A percentile compares a stretch with the other conserved stretches of the same genome.
Evolutionary conservation across 192 early-diverging fungal species (phyloP).

Genomic region (Pilaira anomala): DNA sequence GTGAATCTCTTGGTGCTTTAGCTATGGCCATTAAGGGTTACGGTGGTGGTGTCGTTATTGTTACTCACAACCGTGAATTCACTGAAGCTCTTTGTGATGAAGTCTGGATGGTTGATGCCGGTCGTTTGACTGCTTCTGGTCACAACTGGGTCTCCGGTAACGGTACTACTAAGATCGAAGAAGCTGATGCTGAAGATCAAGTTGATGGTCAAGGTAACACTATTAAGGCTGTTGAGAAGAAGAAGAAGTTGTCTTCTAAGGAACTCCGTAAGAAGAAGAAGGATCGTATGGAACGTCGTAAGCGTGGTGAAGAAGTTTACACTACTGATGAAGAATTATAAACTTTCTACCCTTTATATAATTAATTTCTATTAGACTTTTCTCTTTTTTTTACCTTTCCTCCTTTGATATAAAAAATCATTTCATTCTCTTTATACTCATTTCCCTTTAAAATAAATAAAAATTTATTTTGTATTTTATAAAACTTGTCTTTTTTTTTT

Average conservation of each 20-base stretch:
- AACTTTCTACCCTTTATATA: not conserved
- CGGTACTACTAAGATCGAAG: slow-evolving; percentile 45
- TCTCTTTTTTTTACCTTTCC: too few species aligned
- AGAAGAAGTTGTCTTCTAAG: slow-evolving; percentile 51
- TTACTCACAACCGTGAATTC: slow-evolving; percentile 85
- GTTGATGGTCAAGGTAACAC: slow-evolving; percentile 77
- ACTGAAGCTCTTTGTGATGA: slow-evolving; percentile 68
- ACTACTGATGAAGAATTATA: slow-evolving; percentile 20
- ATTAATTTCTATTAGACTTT: too few species aligned
- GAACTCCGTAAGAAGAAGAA: slow-evolving; percentile 59
- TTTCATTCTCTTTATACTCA: too few species aligned
- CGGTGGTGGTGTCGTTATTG: slow-evolving; percentile 80
- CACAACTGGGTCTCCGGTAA: slow-evolving; percentile 55
- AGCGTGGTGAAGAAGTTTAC: slow-evolving; percentile 53
- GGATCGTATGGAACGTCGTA: slow-evolving; percentile 54
- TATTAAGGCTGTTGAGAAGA: slow-evolving; percentile 62
- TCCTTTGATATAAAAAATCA: too few species aligned
- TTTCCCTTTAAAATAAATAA: too few species aligned
- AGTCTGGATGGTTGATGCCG: slow-evolving; percentile 72
- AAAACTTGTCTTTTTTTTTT: not conserved
- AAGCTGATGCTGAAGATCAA: slow-evolving; percentile 47
- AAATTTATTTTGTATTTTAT: not conserved
- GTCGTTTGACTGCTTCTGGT: slow-evolving; percentile 47
- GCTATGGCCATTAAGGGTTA: slow-evolving; percentile 73
- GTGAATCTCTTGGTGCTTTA: slow-evolving; percentile 61